Evolutionary conservation across 495 filamentous ascomycete species (phyloP).

Genomic region (Penicillium maclennaniae): DNA sequence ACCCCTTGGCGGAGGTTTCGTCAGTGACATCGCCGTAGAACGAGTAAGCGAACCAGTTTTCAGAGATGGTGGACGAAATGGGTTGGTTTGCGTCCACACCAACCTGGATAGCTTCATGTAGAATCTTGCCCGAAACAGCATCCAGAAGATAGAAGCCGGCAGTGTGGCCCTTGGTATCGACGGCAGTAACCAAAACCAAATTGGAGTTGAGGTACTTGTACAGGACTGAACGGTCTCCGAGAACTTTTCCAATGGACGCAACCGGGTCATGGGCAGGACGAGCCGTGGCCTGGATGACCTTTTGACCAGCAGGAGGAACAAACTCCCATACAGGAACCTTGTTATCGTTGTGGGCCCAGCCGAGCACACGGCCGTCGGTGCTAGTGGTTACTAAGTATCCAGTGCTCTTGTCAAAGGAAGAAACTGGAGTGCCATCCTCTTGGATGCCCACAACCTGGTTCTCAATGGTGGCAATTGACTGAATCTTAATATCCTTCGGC

Average conservation of each 20-base stretch:
- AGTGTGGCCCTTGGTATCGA: slow-evolving; percentile 46
- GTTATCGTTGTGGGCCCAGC: slow-evolving; percentile 47
- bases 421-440: slow-evolving; percentile 34
- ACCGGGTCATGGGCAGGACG: slow-evolving; percentile 78
- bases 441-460: slow-evolving; percentile 26
- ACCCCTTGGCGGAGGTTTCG: slow-evolving; percentile 64
- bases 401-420: slow-evolving; percentile 21
- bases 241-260: slow-evolving; percentile 89
- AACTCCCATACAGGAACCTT: slow-evolving; percentile 70
- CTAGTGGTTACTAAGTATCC: slow-evolving; percentile 59
- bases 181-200: slow-evolving; percentile 70
- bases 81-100: slow-evolving; percentile 72
- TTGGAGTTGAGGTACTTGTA: slow-evolving; percentile 98
- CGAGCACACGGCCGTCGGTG: slow-evolving; percentile 57
- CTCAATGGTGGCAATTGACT: slow-evolving; percentile 31
- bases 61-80: slow-evolving; percentile 72
- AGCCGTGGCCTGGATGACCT: slow-evolving; percentile 60
- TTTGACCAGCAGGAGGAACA: slow-evolving; percentile 59
- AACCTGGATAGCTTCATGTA: slow-evolving; percentile 65
- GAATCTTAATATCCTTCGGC: slow-evolving; percentile 21
- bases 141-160: slow-evolving; percentile 81
- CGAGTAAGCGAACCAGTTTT: slow-evolving; percentile 97
- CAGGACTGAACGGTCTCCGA: slow-evolving; percentile 84
- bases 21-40: slow-evolving; percentile 61
- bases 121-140: slow-evolving; percentile 74